A percentile compares a stretch with the other conserved stretches of the same genome.
phyloP scores from a whole-genome alignment of 306 rosid species.

The Neltuma alba region DNA sequence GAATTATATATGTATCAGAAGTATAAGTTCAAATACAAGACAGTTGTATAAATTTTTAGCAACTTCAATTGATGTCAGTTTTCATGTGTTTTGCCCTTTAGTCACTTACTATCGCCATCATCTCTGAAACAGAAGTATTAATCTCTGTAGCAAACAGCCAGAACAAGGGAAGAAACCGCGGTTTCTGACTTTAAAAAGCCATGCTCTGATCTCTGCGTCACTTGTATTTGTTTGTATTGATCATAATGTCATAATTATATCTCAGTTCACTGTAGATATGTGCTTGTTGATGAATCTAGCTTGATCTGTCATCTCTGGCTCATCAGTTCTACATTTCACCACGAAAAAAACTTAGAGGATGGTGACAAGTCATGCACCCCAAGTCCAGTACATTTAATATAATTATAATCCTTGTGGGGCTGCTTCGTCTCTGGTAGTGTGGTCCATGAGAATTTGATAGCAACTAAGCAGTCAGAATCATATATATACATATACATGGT shows the following conservation, averaged over 20 bases:
- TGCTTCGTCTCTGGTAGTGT: not conserved
- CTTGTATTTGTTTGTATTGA: not conserved
- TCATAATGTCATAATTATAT: constrained; percentile 2
- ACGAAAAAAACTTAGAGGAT: constrained; percentile 19
- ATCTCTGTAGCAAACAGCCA: not conserved
- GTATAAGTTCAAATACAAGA: not conserved
- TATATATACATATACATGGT: not conserved
- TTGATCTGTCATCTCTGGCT: not conserved
- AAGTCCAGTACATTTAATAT: constrained; percentile 24
- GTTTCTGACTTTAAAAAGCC: not conserved
- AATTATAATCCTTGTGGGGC: not conserved
- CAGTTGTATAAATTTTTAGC: not conserved
- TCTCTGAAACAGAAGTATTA: not conserved
- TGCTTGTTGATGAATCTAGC: constrained; percentile 29
- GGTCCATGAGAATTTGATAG: constrained; percentile 17
- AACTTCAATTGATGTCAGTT: not conserved
- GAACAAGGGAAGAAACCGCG: not conserved
- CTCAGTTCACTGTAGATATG: constrained; percentile 34
- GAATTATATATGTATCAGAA: not conserved
- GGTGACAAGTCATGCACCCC: constrained; percentile 31
- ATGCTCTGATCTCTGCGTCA: not conserved
- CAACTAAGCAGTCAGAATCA: not conserved
- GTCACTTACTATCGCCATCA: not conserved
- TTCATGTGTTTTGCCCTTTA: not conserved
- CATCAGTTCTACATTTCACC: not conserved